Evolutionary conservation across 1,139 yeast species (phyloP).

Genomic region (Yamadazyma sp.): DNA sequence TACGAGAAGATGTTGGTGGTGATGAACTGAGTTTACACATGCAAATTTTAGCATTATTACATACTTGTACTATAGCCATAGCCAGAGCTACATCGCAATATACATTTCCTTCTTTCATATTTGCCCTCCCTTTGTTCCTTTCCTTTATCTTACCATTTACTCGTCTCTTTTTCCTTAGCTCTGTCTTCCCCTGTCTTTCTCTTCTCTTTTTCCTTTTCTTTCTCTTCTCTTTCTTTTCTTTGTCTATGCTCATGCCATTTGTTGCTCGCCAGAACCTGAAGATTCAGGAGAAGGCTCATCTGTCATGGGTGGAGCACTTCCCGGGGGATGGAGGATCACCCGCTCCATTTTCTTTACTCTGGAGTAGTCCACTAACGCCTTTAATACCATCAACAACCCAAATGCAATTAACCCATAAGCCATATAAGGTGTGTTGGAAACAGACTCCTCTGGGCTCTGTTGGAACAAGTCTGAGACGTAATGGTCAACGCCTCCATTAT

Average conservation of each 20-base stretch:
- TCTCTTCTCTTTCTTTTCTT: too few species aligned
- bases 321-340: slow-evolving; percentile 51
- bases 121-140: too few species aligned
- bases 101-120: too few species aligned
- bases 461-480: slow-evolving; percentile 40
- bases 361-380: slow-evolving; percentile 69
- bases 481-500: slow-evolving; percentile 45
- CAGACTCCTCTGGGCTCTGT: slow-evolving; percentile 17
- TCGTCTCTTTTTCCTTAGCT: too few species aligned
- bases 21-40: too few species aligned
- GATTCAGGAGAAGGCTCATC: slow-evolving; percentile 1
- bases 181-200: too few species aligned
- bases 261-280: slow-evolving; percentile 1
- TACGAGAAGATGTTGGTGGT: slow-evolving; percentile 83
- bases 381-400: slow-evolving; percentile 66
- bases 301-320: not conserved
- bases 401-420: slow-evolving; percentile 64
- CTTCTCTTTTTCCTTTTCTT: too few species aligned
- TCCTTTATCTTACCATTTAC: not conserved
- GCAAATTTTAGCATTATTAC: slow-evolving; percentile 1
- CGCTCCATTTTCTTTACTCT: slow-evolving; percentile 77
- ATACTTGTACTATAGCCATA: slow-evolving; percentile 1
- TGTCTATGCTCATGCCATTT: too few species aligned
- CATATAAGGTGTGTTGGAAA: slow-evolving; percentile 36
- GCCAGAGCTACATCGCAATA: too few species aligned